Evolutionary conservation across 768 basidiomycete species (phyloP).

Genomic region (Chalciporus chontae): DNA sequence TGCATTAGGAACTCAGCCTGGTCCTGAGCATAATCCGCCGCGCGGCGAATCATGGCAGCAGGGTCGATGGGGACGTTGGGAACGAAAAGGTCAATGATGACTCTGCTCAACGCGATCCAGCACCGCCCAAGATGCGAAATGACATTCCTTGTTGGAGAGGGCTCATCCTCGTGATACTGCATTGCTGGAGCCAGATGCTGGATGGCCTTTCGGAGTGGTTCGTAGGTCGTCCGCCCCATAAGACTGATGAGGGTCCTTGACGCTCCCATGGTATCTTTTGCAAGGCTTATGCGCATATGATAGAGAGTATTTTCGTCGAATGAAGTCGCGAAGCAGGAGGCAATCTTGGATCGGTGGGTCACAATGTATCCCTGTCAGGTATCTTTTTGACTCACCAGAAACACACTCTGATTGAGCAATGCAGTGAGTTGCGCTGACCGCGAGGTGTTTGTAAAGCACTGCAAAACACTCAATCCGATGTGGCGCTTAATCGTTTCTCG

Average conservation of each 20-base stretch:
- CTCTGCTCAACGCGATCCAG: constrained; percentile 60
- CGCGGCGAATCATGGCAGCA: constrained; percentile 55
- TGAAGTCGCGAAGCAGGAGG: constrained; percentile 41
- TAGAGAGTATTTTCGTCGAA: constrained; percentile 29
- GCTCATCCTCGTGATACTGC: constrained; percentile 13
- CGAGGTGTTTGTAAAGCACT: constrained; percentile 34
- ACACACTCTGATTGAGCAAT: constrained; percentile 39
- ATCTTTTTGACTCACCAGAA: constrained; percentile 36
- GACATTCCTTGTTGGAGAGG: constrained; percentile 17
- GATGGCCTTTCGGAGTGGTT: constrained; percentile 34
- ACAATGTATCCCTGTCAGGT: background rate
- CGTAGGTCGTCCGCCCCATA: constrained; percentile 32
- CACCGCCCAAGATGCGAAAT: constrained; percentile 39
- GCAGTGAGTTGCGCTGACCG: constrained; percentile 42
- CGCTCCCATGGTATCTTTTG: constrained; percentile 13
- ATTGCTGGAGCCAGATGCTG: constrained; percentile 29
- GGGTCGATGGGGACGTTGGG: constrained; percentile 89
- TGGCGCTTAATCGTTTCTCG: constrained; percentile 36
- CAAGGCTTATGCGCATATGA: constrained; percentile 7
- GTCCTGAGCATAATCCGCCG: constrained; percentile 40
- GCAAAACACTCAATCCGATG: constrained; percentile 35
- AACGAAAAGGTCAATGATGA: constrained; percentile 69
- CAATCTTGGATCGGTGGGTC: constrained; percentile 33
- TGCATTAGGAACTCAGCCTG: constrained; percentile 39
- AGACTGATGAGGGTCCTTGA: constrained; percentile 28